Base-by-base conservation (phyloP, 371 early-diverging fungal genomes). In the Rhizomucor pusillus region DNA sequence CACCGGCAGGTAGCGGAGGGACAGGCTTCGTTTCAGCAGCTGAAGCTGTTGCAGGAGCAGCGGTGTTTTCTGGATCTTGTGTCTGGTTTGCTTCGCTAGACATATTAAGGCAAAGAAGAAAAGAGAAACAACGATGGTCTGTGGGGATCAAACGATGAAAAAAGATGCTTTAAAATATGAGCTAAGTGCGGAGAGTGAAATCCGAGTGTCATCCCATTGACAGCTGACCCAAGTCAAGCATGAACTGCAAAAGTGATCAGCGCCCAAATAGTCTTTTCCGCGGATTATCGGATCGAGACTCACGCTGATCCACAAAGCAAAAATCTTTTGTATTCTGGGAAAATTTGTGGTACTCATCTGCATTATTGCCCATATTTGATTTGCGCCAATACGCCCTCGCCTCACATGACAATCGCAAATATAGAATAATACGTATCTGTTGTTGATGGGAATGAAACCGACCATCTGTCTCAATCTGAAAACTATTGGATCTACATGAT, bases 21-120 rank as follows among this genome's bases (percentile, higher is more conserved):
- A 57, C 57, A 45, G 57, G 57, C 46, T 57, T 57, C 12, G 54
- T 25, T 10, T 54, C 54, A 11, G 25, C 51, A 35, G 54, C 36
- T 22, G 43, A 13, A 35, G 50, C 23, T n/a, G 37, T 46, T 53
- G 29, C n/a, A 5, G 29, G 29, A 46, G 48, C 3, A 41, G 16
- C 11, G 16, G 19, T 19, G 12, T 3, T 19, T 11, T 41, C 41
- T 3, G 41, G 41, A 16, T 3, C 41, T 19, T 41, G 14, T 41
- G 19, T 11, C 12, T 41, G 41, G 5, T 41, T 19, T 41, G 3
- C 19, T 41, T 41, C 4, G 14, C 41, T 41, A 5, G 19, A 41
- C 14, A 41, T 19, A 4, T 5, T 16, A 12, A 16, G 41, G 41
- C 19, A 41, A 41, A 41, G 11, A 41, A 41, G 41, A 29, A 7